phyloP scores from a whole-genome alignment of 2,329 filamentous ascomycete species.

The Epichloe hybrida region DNA sequence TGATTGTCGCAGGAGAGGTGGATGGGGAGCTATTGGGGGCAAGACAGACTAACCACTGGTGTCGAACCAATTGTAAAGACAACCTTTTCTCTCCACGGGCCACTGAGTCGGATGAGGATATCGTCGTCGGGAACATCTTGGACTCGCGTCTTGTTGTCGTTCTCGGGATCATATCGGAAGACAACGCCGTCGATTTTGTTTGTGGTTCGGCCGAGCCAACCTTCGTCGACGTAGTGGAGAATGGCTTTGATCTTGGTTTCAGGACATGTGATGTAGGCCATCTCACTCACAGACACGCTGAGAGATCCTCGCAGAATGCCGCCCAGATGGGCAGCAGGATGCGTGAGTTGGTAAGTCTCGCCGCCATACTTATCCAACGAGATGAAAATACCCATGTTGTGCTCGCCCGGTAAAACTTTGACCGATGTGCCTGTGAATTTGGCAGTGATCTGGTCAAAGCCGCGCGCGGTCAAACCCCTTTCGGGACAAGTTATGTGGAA shows the following conservation, averaged over 20 bases:
- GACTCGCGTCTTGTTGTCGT: slow-evolving; percentile 65
- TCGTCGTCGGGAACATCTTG: slow-evolving; percentile 80
- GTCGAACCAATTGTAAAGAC: slow-evolving; percentile 47
- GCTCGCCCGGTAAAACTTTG: slow-evolving; percentile 78
- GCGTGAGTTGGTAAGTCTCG: slow-evolving; percentile 89
- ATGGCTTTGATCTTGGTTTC: slow-evolving; percentile 86
- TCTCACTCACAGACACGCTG: slow-evolving; percentile 79
- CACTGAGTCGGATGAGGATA: slow-evolving; percentile 67
- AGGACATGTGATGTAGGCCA: slow-evolving; percentile 79
- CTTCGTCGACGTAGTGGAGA: slow-evolving; percentile 83
- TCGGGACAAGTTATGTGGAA: slow-evolving; percentile 90
- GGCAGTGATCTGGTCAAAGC: slow-evolving; percentile 91
- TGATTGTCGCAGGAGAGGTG: neutral
- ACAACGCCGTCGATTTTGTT: slow-evolving; percentile 86
- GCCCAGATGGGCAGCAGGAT: slow-evolving; percentile 84
- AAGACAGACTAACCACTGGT: slow-evolving; percentile 39
- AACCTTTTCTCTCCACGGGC: slow-evolving; percentile 69
- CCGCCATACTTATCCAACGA: slow-evolving; percentile 64
- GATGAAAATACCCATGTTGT: slow-evolving; percentile 94
- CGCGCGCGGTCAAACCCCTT: slow-evolving; percentile 73
- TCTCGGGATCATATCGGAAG: slow-evolving; percentile 79
- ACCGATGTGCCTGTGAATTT: slow-evolving; percentile 96
- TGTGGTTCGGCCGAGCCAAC: slow-evolving; percentile 82
- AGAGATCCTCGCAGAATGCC: slow-evolving; percentile 79
- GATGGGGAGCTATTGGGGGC: neutral